A percentile compares a stretch with the other conserved stretches of the same genome.
phyloP scores from a whole-genome alignment of 495 filamentous ascomycete genomes.

The Penicillium subrubescens region DNA sequence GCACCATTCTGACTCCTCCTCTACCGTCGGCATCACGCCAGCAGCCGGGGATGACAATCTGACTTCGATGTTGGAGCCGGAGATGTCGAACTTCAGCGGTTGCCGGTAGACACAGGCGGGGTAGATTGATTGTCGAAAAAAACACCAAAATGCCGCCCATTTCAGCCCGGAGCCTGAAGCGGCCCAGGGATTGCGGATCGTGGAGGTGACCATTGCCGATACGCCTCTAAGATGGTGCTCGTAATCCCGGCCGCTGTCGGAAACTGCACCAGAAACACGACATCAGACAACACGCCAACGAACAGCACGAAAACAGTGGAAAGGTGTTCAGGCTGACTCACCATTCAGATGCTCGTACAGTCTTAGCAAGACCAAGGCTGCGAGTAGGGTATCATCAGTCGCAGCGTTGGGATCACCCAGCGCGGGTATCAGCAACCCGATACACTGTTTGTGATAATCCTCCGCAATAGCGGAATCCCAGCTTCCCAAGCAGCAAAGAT shows the following conservation, averaged over 20 bases:
- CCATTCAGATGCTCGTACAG: not conserved
- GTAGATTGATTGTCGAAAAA: not conserved
- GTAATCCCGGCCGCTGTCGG: not conserved
- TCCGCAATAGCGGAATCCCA: not conserved
- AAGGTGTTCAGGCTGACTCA: not conserved
- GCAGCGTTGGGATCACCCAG: not conserved
- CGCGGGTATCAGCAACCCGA: not conserved
- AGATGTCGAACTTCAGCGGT: not conserved
- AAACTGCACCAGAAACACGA: not conserved
- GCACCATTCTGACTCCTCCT: not conserved
- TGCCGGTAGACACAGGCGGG: not conserved
- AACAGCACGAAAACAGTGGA: not conserved
- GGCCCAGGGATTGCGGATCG: not conserved
- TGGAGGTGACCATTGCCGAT: not conserved
- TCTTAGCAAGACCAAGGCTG: not conserved
- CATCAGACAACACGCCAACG: not conserved
- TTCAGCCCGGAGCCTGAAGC: not conserved
- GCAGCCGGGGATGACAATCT: not conserved
- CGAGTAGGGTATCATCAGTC: not conserved
- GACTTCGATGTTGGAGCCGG: not conserved
- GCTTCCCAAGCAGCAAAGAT: not conserved
- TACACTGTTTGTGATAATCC: not conserved
- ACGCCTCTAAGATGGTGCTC: not conserved
- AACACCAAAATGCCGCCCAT: not conserved
- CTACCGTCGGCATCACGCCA: not conserved